These are phyloP conservation scores for Fusarium poae DNA, from an alignment of 2,329 filamentous ascomycete genomes.

Conservation along the genomic window DNA sequence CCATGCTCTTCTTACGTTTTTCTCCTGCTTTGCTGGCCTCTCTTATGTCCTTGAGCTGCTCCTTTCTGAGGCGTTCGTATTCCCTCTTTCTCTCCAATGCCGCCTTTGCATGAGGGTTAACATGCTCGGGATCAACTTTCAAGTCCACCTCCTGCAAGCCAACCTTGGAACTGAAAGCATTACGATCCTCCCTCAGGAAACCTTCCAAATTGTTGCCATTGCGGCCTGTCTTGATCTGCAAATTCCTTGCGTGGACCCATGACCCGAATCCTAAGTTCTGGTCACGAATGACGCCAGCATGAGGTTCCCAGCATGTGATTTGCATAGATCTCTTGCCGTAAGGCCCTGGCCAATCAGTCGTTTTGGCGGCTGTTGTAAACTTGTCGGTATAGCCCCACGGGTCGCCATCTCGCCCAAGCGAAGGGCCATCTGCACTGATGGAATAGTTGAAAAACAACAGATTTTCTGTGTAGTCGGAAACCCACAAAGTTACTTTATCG, in stretches of 20 bases:
- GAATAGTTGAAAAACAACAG: conserved; percentile 67
- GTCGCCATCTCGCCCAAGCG: conserved; percentile 63
- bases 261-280: conserved; percentile 67
- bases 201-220: conserved; percentile 75
- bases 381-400: conserved; percentile 65
- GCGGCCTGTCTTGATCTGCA: conserved; percentile 73
- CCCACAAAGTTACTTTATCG: conserved; percentile 72
- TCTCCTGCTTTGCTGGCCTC: conserved; percentile 55
- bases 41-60: conserved; percentile 54
- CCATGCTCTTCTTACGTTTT: conserved; percentile 55
- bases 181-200: conserved; percentile 72
- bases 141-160: conserved; percentile 67
- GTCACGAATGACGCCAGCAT: conserved; percentile 70
- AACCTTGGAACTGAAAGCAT: conserved; percentile 60
- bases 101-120: conserved; percentile 65
- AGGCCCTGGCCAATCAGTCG: conserved; percentile 76
- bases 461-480: conserved; percentile 88
- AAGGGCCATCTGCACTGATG: conserved; percentile 50
- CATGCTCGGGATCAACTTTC: conserved; percentile 56
- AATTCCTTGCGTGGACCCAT: conserved; percentile 77
- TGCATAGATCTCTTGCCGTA: conserved; percentile 78
- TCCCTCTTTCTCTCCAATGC: conserved; percentile 73
- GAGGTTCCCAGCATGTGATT: conserved; percentile 77
- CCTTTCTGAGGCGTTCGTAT: conserved; percentile 68
- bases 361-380: conserved; percentile 39